phyloP scores from a whole-genome alignment of 306 rosid genomes.

The Trifolium pratense region DNA sequence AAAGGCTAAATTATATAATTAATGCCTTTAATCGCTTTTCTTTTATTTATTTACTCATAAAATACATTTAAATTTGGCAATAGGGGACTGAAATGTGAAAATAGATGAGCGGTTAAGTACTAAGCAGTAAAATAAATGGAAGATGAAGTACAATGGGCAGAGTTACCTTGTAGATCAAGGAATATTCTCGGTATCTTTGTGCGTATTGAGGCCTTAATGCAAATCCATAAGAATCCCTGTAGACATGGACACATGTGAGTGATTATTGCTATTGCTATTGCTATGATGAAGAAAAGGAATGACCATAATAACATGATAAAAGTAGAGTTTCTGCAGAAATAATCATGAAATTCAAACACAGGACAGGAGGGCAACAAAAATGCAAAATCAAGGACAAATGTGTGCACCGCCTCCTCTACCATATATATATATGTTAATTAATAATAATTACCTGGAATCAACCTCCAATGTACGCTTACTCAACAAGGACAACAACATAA shows the following conservation, averaged over 20 bases:
- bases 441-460: slow-evolving; percentile 76
- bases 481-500: slow-evolving; percentile 97
- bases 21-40: slow-evolving; percentile 23
- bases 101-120: background rate
- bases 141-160: background rate
- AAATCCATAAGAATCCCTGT: slow-evolving; percentile 92
- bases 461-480: slow-evolving; percentile 94
- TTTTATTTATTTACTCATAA: slow-evolving; percentile 11
- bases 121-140: slow-evolving; percentile 19
- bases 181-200: slow-evolving; percentile 74
- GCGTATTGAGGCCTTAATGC: slow-evolving; percentile 91
- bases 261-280: slow-evolving; percentile 1
- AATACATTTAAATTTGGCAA: background rate
- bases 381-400: background rate
- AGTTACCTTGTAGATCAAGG: slow-evolving; percentile 76
- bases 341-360: background rate
- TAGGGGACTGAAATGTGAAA: slow-evolving; percentile 37
- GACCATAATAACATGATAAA: slow-evolving; percentile 8
- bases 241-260: slow-evolving; percentile 1
- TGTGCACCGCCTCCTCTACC: background rate
- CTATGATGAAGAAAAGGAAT: background rate
- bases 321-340: background rate
- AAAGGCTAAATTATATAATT: slow-evolving; percentile 12
- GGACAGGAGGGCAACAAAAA: background rate
- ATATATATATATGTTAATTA: background rate